A percentile compares a stretch with the other conserved stretches of the same genome.
Conservation (phyloP, 2,329 filamentous ascomycete genomes). For the Ophiostoma piceae region DNA sequence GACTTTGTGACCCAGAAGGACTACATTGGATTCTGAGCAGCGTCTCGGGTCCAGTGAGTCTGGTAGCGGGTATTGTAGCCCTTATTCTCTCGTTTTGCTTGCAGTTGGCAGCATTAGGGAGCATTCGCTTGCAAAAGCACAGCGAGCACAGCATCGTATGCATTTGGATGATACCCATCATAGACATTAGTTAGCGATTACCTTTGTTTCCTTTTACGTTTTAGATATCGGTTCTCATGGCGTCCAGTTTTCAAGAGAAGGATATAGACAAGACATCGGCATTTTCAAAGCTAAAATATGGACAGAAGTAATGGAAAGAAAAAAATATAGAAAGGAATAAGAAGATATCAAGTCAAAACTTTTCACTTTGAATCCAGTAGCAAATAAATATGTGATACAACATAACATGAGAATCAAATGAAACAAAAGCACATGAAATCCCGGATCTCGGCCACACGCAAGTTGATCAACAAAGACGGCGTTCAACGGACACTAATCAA, state of each 20-base stretch:
- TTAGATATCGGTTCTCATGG: background rate
- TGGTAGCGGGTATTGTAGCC: background rate
- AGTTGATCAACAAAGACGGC: background rate
- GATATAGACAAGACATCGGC: background rate
- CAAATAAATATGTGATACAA: too few species aligned
- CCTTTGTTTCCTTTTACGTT: background rate
- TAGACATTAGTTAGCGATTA: background rate
- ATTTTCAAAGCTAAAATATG: background rate
- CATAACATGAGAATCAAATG: too few species aligned
- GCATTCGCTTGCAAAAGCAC: background rate
- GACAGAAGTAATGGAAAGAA: background rate
- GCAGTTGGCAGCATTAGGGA: background rate
- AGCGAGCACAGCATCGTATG: background rate
- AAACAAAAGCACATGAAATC: background rate
- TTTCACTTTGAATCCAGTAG: too few species aligned
- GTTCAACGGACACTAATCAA: background rate
- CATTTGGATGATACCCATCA: background rate
- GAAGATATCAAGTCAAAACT: too few species aligned
- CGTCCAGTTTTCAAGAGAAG: background rate
- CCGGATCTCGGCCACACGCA: background rate
- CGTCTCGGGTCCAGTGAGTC: background rate
- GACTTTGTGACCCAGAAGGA: slow-evolving; percentile 56
- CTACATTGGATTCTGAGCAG: slow-evolving; percentile 48
- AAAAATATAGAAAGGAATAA: background rate
- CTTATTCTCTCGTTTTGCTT: background rate